Evolutionary conservation across 2,329 filamentous ascomycete genomes (phyloP).

Genomic region (Hymenoscyphus infarciens): DNA sequence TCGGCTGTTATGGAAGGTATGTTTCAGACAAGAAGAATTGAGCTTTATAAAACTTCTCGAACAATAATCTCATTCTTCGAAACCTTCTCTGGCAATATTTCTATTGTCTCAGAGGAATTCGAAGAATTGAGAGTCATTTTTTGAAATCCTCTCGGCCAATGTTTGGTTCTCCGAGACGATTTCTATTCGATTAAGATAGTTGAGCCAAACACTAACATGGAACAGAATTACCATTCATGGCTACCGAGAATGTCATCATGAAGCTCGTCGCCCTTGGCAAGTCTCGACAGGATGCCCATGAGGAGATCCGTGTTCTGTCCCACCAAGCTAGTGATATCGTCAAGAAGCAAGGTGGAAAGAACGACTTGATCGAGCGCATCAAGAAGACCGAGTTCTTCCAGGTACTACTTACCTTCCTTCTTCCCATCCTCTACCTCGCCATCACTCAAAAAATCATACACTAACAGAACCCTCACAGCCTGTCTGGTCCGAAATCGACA

Average conservation of each 20-base stretch:
- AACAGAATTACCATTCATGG: constrained; percentile 80
- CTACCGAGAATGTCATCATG: constrained; percentile 74
- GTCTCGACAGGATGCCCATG: constrained; percentile 78
- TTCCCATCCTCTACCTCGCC: neutral
- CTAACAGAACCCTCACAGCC: constrained; percentile 40
- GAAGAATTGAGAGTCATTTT: too few relatives aligned
- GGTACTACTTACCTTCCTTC: neutral
- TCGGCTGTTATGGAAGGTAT: constrained; percentile 55
- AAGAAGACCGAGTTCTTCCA: constrained; percentile 67
- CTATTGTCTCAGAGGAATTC: too few relatives aligned
- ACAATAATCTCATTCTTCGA: too few relatives aligned
- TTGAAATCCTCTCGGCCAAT: too few relatives aligned
- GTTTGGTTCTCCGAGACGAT: too few relatives aligned
- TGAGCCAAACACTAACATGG: neutral
- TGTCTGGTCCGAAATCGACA: constrained; percentile 65
- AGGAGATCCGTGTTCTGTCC: constrained; percentile 78
- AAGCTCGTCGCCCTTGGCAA: constrained; percentile 66
- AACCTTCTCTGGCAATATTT: neutral
- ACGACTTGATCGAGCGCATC: constrained; percentile 80
- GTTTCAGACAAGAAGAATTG: neutral
- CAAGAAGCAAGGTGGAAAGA: constrained; percentile 70
- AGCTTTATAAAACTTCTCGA: too few relatives aligned
- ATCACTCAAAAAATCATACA: neutral
- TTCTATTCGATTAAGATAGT: too few relatives aligned
- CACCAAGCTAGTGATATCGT: constrained; percentile 71